Percentiles rank a stretch among this genome's conserved stretches.
These are phyloP conservation scores for Acacia melanoxylon DNA, from an alignment of 306 rosid genomes.

Conservation along the genomic window DNA sequence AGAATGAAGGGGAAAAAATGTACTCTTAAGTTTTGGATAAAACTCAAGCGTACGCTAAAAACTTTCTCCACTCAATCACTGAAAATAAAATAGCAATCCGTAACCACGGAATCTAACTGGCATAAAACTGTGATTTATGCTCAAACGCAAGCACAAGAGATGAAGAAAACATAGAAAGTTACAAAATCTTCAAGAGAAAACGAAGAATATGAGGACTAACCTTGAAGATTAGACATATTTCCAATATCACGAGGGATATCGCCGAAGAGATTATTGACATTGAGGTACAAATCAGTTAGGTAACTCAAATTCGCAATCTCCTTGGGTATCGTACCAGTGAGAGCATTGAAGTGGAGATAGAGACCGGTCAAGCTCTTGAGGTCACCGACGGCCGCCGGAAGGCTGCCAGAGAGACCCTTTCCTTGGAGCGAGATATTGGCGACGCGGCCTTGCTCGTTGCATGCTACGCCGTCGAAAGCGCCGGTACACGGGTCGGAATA, in stretches of 20 bases:
- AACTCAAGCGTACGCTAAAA: not conserved
- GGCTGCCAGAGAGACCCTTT: not conserved
- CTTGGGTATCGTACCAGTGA: conserved; percentile 70
- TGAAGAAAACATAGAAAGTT: not conserved
- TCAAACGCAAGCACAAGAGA: not conserved
- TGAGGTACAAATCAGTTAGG: conserved; percentile 76
- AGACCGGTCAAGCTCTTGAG: conserved; percentile 77
- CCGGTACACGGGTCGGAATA: not conserved
- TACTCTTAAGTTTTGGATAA: not conserved
- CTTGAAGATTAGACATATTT: conserved; percentile 72
- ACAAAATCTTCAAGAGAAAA: not conserved
- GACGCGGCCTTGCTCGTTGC: not conserved
- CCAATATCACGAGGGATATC: conserved; percentile 70
- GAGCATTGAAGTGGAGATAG: conserved; percentile 74
- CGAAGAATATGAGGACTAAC: conserved; percentile 32
- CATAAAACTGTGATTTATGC: not conserved
- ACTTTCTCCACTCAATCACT: not conserved
- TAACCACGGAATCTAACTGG: not conserved
- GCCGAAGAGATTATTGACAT: conserved; percentile 72
- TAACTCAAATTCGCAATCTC: conserved; percentile 57
- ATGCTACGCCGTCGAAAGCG: not conserved
- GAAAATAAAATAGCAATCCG: not conserved
- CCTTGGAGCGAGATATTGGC: not conserved
- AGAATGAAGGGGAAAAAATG: not conserved
- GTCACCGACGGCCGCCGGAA: conserved; percentile 51